Evolutionary conservation across 495 filamentous ascomycete species (phyloP).

Genomic region (Penicillium goetzii): DNA sequence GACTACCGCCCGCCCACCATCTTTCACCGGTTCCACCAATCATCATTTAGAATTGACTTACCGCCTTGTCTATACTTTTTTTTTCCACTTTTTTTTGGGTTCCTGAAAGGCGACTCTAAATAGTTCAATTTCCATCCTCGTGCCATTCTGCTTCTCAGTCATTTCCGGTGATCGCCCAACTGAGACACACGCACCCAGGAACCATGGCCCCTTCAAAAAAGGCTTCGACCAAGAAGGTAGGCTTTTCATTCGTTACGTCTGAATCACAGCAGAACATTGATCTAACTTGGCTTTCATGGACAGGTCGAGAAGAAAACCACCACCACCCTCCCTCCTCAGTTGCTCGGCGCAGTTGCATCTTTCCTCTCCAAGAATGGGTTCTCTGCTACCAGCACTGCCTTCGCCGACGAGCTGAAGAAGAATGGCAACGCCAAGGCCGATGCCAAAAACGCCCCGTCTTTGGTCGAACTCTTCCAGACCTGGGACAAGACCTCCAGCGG

Average conservation of each 20-base stretch:
- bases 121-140: slow-evolving; percentile 10
- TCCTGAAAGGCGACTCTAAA: slow-evolving; percentile 27
- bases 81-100: slow-evolving; percentile 38
- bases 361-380: slow-evolving; percentile 72
- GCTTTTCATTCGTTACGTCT: neutral
- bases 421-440: slow-evolving; percentile 31
- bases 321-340: slow-evolving; percentile 49
- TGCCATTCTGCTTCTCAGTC: slow-evolving; percentile 1
- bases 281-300: neutral
- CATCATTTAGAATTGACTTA: neutral
- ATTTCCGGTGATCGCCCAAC: neutral
- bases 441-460: slow-evolving; percentile 46
- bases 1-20: neutral
- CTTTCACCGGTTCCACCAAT: neutral
- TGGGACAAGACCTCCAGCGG: slow-evolving; percentile 44
- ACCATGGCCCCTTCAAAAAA: slow-evolving; percentile 43
- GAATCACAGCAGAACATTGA: neutral
- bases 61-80: slow-evolving; percentile 37
- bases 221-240: slow-evolving; percentile 45
- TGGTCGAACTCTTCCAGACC: slow-evolving; percentile 55
- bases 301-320: slow-evolving; percentile 20
- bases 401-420: slow-evolving; percentile 56
- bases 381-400: slow-evolving; percentile 57
- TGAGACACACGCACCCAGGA: neutral
- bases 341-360: slow-evolving; percentile 66